phyloP scores from a whole-genome alignment of 176 grass and related monocot genomes.

The Carex myosuroides region DNA sequence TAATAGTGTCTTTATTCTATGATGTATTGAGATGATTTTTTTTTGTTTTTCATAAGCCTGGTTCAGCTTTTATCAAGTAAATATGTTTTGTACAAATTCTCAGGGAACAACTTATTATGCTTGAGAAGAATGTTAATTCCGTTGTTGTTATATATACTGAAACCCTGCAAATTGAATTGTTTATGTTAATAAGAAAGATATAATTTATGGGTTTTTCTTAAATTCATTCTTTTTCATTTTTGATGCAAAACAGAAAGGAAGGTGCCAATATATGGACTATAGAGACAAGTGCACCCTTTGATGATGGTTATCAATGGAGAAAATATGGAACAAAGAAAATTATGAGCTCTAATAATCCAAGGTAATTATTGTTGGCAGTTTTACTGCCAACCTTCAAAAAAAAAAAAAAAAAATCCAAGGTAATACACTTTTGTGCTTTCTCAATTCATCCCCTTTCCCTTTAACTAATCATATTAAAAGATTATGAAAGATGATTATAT shows the following conservation, averaged over 20 bases:
- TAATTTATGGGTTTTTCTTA: background rate
- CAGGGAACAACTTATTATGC: background rate
- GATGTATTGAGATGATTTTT: background rate
- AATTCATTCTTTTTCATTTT: background rate
- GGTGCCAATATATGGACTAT: background rate
- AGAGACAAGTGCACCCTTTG: constrained; percentile 27
- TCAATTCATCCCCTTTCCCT: background rate
- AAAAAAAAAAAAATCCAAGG: too few species aligned
- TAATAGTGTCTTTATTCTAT: background rate
- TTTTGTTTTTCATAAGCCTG: background rate
- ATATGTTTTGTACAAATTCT: background rate
- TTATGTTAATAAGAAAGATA: background rate
- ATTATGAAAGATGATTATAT: background rate
- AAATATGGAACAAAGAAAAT: constrained; percentile 29
- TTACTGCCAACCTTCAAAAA: too few species aligned
- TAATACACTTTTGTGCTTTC: background rate
- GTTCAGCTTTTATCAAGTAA: background rate
- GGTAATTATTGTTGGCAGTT: too few species aligned
- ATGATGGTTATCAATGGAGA: constrained; percentile 25
- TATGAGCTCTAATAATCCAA: constrained; percentile 9
- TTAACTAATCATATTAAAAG: background rate
- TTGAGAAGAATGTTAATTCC: background rate
- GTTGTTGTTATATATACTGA: background rate
- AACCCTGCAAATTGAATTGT: background rate
- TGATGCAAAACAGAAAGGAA: background rate